Evolutionary conservation across 1,139 yeast genomes (phyloP).

Genomic region (Candida labiduridarum): DNA sequence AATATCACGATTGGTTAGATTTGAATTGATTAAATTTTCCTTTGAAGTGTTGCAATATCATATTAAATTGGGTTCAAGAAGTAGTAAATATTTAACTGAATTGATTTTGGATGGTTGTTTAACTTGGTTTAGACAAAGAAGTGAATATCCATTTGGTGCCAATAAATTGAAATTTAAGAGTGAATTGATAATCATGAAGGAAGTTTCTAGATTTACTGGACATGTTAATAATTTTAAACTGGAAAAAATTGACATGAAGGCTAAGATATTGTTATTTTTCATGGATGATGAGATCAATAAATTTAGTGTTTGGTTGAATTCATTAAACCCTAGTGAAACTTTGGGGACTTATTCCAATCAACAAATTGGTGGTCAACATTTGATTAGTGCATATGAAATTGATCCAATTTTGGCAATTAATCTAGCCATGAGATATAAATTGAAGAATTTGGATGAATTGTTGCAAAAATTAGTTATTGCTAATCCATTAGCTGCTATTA

Average conservation of each 20-base stretch:
- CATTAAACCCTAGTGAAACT: conserved; percentile 53
- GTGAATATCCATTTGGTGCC: conserved; percentile 83
- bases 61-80: conserved; percentile 47
- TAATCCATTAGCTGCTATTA: conserved; percentile 64
- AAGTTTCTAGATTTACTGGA: conserved; percentile 44
- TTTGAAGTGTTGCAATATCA: conserved; percentile 66
- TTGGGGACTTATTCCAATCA: conserved; percentile 36
- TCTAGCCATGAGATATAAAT: conserved; percentile 60
- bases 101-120: conserved; percentile 67
- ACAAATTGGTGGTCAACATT: conserved; percentile 37
- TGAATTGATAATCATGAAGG: conserved; percentile 62
- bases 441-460: conserved; percentile 43
- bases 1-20: conserved; percentile 70
- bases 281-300: conserved; percentile 75
- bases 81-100: conserved; percentile 47
- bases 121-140: conserved; percentile 72
- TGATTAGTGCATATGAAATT: conserved; percentile 59
- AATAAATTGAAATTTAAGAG: conserved; percentile 72
- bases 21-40: conserved; percentile 72
- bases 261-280: conserved; percentile 58
- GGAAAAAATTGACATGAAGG: conserved; percentile 43
- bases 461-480: conserved; percentile 50
- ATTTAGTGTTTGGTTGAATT: conserved; percentile 78
- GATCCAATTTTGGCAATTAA: conserved; percentile 78
- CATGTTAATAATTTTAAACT: conserved; percentile 25